phyloP scores from a whole-genome alignment of 805 yeast genomes.

The Myxozyma lipomycoides region DNA sequence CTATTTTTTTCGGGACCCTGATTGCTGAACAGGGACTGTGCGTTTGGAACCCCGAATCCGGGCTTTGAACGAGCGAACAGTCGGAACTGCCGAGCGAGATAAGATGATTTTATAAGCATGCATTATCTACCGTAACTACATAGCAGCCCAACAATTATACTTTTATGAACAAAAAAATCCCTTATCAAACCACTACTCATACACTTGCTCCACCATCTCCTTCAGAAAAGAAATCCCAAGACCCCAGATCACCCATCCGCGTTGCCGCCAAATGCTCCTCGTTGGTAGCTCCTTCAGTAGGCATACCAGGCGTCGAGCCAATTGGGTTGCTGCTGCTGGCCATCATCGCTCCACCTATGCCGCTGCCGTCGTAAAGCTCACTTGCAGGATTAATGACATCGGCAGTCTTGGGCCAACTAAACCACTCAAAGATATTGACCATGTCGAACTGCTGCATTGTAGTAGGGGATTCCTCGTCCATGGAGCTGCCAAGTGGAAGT shows the following conservation, averaged over 20 bases:
- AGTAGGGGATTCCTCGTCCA: conserved; percentile 1
- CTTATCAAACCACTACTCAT: too few species aligned
- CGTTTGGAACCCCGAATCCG: too few species aligned
- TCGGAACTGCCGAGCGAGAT: too few species aligned
- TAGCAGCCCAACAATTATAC: too few species aligned
- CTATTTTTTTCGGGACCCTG: too few species aligned
- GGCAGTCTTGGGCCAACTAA: conserved; percentile 30
- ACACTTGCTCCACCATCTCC: not conserved
- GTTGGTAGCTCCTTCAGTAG: too few species aligned
- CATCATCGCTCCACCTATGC: not conserved
- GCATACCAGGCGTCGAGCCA: too few species aligned
- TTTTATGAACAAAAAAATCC: too few species aligned
- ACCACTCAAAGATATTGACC: conserved; percentile 30
- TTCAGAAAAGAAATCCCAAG: not conserved
- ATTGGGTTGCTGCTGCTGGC: not conserved
- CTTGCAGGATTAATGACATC: not conserved
- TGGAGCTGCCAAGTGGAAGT: not conserved
- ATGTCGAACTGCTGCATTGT: conserved; percentile 17
- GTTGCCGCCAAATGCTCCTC: not conserved
- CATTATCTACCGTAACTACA: too few species aligned
- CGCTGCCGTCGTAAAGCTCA: not conserved
- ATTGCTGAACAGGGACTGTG: too few species aligned
- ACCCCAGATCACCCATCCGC: not conserved
- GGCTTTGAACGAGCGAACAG: too few species aligned
- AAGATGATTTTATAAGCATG: too few species aligned